Evolutionary conservation across 108 stramenopile species (phyloP).

Genomic region (Cyclotella baltica): DNA sequence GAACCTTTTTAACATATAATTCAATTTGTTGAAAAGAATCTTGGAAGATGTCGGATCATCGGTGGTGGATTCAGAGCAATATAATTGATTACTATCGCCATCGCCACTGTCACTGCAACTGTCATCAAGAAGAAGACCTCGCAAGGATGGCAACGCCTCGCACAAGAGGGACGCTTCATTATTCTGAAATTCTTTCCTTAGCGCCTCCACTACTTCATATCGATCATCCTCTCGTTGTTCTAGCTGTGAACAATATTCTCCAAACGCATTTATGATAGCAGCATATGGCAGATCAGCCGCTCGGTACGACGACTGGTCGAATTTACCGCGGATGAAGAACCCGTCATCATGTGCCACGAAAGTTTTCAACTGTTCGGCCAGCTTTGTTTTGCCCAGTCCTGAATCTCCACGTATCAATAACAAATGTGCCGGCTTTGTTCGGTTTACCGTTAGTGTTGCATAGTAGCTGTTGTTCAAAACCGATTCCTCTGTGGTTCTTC

Average conservation of each 20-base stretch:
- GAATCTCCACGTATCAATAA: conserved; percentile 13
- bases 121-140: not conserved
- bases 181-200: not conserved
- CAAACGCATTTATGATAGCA: conserved; percentile 14
- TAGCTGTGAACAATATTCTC: conserved; percentile 15
- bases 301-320: conserved; percentile 15
- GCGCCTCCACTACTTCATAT: not conserved
- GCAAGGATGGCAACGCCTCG: conserved; percentile 12
- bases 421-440: conserved; percentile 5
- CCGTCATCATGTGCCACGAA: conserved; percentile 17
- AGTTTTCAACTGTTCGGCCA: conserved; percentile 2
- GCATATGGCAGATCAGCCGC: conserved; percentile 11
- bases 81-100: too few species aligned
- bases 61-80: too few species aligned
- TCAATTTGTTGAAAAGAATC: conserved; percentile 4
- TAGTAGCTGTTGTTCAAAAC: conserved; percentile 16
- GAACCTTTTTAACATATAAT: conserved; percentile 7
- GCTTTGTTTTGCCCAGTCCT: conserved; percentile 21
- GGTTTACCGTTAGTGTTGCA: conserved; percentile 10
- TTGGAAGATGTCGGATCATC: not conserved
- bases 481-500: conserved; percentile 18
- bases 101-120: too few species aligned
- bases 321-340: conserved; percentile 22
- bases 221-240: conserved; percentile 3
- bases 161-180: conserved; percentile 11